Evolutionary conservation across 108 stramenopile species (phyloP).

Genomic region (Aurantiochytrium sp.): DNA sequence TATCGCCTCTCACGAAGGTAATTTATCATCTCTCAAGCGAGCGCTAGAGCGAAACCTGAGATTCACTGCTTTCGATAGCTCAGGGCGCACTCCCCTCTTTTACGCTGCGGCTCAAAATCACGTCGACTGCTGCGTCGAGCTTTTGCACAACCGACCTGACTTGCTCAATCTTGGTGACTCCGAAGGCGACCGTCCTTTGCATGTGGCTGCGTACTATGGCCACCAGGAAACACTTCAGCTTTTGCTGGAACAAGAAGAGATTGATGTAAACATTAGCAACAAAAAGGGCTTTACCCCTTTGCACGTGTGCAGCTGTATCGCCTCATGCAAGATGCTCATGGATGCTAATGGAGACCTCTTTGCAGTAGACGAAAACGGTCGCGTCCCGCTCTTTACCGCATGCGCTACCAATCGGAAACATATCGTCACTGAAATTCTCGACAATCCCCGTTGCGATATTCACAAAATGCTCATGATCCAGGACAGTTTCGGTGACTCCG

Average conservation of each 20-base stretch:
- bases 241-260: not conserved
- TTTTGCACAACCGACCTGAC: not conserved
- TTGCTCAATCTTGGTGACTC: not conserved
- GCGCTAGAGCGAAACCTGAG: not conserved
- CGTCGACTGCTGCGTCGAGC: not conserved
- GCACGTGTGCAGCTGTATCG: not conserved
- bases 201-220: not conserved
- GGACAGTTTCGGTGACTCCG: not conserved
- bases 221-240: not conserved
- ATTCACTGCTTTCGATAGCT: not conserved
- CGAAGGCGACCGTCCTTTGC: not conserved
- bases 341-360: not conserved
- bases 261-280: not conserved
- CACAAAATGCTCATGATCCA: not conserved
- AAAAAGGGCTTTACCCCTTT: not conserved
- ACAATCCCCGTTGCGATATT: not conserved
- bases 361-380: not conserved
- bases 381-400: not conserved
- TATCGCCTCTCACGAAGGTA: not conserved
- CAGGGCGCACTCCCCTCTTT: not conserved
- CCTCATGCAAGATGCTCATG: constrained; percentile 1
- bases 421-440: not conserved
- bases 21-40: not conserved
- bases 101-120: constrained; percentile 6
- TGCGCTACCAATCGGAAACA: not conserved